Conservation (phyloP, 371 early-diverging fungal genomes). For the Mucor racemosus region DNA sequence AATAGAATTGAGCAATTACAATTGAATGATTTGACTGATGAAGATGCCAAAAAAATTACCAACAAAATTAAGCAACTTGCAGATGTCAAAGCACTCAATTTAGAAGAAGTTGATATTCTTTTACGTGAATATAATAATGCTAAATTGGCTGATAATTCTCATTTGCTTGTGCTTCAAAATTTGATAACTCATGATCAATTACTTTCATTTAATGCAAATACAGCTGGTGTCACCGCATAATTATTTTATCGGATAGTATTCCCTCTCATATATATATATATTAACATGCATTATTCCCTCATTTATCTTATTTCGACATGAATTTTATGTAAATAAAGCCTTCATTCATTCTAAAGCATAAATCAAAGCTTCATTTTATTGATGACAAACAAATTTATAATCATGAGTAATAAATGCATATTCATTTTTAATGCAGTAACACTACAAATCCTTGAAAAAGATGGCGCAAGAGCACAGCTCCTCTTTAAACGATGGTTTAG, state of each 20-base stretch:
- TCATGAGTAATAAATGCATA: not conserved
- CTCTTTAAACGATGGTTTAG: not conserved
- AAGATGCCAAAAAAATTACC: constrained; percentile 91
- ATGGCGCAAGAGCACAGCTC: not conserved
- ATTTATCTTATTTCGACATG: not conserved
- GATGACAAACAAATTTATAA: not conserved
- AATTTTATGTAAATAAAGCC: not conserved
- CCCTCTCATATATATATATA: not conserved
- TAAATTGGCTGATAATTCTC: constrained; percentile 32
- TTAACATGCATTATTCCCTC: not conserved
- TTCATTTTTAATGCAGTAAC: not conserved
- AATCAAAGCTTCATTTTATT: not conserved
- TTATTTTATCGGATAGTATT: too few species aligned
- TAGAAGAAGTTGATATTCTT: constrained; percentile 45
- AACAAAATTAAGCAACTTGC: constrained; percentile 92
- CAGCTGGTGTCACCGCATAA: not conserved
- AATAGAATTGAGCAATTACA: constrained; percentile 90
- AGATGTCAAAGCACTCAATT: constrained; percentile 69
- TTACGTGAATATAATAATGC: constrained; percentile 43
- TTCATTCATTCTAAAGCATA: not conserved
- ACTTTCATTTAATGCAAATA: not conserved
- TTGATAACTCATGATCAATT: not conserved
- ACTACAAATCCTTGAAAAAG: not conserved
- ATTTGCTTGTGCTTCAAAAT: constrained; percentile 1
- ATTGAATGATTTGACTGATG: constrained; percentile 78